Evolutionary conservation across 305 asterid genomes (phyloP).

Genomic region (Fraxinus greggii): DNA sequence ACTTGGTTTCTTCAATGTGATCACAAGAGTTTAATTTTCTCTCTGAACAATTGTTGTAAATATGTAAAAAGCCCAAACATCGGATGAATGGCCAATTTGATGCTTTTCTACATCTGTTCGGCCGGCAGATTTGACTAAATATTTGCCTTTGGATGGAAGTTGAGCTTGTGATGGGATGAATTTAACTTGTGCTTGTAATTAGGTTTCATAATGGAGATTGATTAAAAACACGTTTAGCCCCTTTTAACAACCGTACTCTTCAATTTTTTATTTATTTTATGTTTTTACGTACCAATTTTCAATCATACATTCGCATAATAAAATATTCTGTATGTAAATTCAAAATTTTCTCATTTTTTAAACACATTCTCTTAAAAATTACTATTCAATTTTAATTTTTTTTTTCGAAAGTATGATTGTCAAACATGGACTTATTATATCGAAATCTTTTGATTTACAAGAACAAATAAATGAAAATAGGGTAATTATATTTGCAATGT

Average conservation of each 20-base stretch:
- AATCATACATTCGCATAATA: no score
- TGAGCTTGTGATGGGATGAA: not conserved
- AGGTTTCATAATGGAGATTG: not conserved
- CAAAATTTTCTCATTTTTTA: no score
- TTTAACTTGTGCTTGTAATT: not conserved
- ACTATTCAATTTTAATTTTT: no score
- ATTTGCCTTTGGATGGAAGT: not conserved
- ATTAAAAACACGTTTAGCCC: not conserved
- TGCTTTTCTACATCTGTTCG: not conserved
- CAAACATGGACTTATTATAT: no score
- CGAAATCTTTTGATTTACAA: not conserved
- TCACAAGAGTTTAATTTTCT: conserved; percentile 11
- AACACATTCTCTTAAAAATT: no score
- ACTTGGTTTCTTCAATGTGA: conserved; percentile 64
- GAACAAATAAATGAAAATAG: not conserved
- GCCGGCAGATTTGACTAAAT: not conserved
- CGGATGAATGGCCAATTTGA: not conserved
- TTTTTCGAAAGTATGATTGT: no score
- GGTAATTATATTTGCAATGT: not conserved
- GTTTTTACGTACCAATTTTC: no score
- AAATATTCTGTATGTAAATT: no score
- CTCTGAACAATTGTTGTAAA: conserved; percentile 26
- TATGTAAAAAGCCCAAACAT: conserved; percentile 20
- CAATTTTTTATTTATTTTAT: no score
- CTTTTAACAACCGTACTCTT: no score